Evolutionary conservation across 2,329 filamentous ascomycete genomes (phyloP).

Genomic region (Zasmidium angulare): DNA sequence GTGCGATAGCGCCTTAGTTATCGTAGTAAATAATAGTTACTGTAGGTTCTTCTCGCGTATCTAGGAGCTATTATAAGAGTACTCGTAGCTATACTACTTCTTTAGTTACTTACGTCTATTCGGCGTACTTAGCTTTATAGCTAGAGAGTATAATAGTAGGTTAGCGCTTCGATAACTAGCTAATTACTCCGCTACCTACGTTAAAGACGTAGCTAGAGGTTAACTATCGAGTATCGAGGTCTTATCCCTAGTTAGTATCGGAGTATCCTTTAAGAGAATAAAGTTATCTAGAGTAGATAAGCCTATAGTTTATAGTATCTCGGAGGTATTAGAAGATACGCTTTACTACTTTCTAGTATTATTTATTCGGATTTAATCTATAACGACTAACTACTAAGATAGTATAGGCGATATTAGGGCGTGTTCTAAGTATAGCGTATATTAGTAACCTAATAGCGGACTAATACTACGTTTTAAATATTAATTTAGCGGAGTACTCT

Average conservation of each 20-base stretch:
- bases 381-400: conserved; percentile 18
- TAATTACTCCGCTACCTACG: conserved; percentile 20
- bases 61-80: neutral
- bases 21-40: conserved; percentile 6
- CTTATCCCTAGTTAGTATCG: conserved; percentile 23
- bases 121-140: conserved; percentile 28
- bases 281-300: conserved; percentile 12
- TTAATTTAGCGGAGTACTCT: neutral
- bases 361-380: conserved; percentile 13
- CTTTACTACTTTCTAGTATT: conserved; percentile 15
- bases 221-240: conserved; percentile 19
- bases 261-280: conserved; percentile 19
- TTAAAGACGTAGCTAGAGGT: conserved; percentile 27
- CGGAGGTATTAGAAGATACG: conserved; percentile 17
- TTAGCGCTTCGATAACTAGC: conserved; percentile 25
- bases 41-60: neutral
- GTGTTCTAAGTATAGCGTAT: conserved; percentile 25
- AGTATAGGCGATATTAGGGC: conserved; percentile 22
- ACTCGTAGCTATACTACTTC: conserved; percentile 24
- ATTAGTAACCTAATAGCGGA: conserved; percentile 20
- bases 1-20: conserved; percentile 11
- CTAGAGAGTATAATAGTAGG: conserved; percentile 21
- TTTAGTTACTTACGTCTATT: conserved; percentile 20
- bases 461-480: conserved; percentile 7
- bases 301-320: conserved; percentile 10